Percentiles rank a stretch among this genome's conserved stretches.
Evolutionary conservation across 331 rosid genomes (phyloP).

Genomic region (Rhamnella rubrinervis): DNA sequence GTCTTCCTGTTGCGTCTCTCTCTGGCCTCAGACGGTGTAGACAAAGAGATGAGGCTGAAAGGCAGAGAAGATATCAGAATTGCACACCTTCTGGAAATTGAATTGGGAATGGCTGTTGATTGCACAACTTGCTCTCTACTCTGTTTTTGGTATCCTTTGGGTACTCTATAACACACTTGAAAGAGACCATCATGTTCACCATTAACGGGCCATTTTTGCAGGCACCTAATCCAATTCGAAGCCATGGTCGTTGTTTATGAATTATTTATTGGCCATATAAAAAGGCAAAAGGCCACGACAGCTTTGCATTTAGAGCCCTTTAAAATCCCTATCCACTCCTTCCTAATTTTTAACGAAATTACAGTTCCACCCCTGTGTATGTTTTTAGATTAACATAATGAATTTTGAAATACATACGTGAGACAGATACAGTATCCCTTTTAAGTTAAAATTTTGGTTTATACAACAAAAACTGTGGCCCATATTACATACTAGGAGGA

Average conservation of each 20-base stretch:
- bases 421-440: too few relatives aligned
- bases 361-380: not conserved
- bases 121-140: not conserved
- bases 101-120: constrained; percentile 1
- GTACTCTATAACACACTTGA: constrained; percentile 3
- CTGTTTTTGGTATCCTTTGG: not conserved
- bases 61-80: constrained; percentile 62
- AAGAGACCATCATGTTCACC: constrained; percentile 8
- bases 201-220: not conserved
- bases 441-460: too few relatives aligned
- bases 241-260: not conserved
- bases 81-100: constrained; percentile 62
- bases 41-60: constrained; percentile 31
- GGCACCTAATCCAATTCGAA: not conserved
- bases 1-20: constrained; percentile 69
- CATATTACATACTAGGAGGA: too few relatives aligned
- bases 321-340: not conserved
- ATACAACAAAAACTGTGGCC: too few relatives aligned
- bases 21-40: constrained; percentile 50
- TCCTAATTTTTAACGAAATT: not conserved
- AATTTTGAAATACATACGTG: too few relatives aligned
- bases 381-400: too few relatives aligned
- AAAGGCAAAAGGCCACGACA: not conserved
- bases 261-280: not conserved
- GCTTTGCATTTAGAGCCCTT: not conserved